These are phyloP conservation scores for Candida krabiensis DNA, from an alignment of 805 yeast genomes.

Conservation along the genomic window DNA sequence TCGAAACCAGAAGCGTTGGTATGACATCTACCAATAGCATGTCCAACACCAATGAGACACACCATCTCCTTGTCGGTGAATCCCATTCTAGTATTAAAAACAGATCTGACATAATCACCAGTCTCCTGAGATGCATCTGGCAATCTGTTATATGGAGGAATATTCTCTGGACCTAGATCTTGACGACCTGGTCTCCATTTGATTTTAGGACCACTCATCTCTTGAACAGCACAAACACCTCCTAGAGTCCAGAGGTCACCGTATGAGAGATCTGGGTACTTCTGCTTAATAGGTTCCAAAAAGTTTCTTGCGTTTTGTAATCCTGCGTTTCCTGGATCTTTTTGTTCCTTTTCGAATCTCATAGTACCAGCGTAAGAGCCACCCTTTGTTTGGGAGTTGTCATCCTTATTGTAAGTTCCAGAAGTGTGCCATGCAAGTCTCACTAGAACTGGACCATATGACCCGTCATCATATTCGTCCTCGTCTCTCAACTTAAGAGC, in stretches of 20 bases:
- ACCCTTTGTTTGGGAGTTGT: constrained; percentile 40
- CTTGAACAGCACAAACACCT: constrained; percentile 66
- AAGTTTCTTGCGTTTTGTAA: constrained; percentile 54
- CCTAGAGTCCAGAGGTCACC: constrained; percentile 74
- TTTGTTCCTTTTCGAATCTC: constrained; percentile 49
- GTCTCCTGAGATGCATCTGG: constrained; percentile 50
- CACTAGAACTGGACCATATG: constrained; percentile 48
- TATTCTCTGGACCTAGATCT: constrained; percentile 34
- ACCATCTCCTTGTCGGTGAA: constrained; percentile 48
- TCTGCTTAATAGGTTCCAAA: constrained; percentile 51
- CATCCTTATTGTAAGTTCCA: constrained; percentile 45
- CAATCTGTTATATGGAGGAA: constrained; percentile 50
- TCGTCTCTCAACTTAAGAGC: constrained; percentile 58
- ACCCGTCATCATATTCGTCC: constrained; percentile 62
- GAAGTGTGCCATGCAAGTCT: constrained; percentile 52
- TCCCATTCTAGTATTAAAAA: constrained; percentile 45
- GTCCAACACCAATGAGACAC: constrained; percentile 46
- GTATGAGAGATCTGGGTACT: constrained; percentile 60
- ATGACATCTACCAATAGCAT: constrained; percentile 50
- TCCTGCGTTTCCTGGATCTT: constrained; percentile 52
- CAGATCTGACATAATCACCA: constrained; percentile 42
- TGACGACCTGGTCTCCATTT: constrained; percentile 55
- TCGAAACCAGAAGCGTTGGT: constrained; percentile 69
- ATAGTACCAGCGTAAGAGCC: constrained; percentile 57
- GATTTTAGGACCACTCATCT: constrained; percentile 62